These are phyloP conservation scores for Paraphaeosphaeria minitans DNA, from an alignment of 2,329 filamentous ascomycete species.

Conservation along the genomic window DNA sequence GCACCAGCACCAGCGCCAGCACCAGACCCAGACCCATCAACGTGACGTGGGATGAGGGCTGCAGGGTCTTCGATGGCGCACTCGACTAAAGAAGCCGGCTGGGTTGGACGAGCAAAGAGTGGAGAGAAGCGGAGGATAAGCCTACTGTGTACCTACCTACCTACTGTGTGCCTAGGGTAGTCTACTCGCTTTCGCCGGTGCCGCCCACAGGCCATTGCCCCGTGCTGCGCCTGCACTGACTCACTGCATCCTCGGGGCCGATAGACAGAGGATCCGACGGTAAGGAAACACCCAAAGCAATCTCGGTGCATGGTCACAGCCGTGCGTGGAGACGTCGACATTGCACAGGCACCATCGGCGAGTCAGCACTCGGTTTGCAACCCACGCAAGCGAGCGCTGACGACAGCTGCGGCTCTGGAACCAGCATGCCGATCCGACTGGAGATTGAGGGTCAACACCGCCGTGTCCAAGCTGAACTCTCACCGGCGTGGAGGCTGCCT, in stretches of 20 bases:
- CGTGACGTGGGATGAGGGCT: background rate
- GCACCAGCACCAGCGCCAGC: no score
- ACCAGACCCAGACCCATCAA: no score
- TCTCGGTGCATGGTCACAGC: background rate
- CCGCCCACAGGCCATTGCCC: background rate
- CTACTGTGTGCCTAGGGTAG: no score
- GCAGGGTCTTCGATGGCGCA: slow-evolving; percentile 2
- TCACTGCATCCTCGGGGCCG: background rate
- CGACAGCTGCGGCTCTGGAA: slow-evolving; percentile 2
- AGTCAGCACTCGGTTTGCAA: background rate
- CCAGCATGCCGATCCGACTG: slow-evolving; percentile 3
- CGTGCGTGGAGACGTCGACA: slow-evolving; percentile 1
- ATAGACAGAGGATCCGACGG: background rate
- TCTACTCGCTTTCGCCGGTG: background rate
- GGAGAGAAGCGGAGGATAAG: background rate
- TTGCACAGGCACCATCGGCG: slow-evolving; percentile 1
- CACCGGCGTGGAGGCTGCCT: background rate
- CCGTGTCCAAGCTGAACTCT: no score
- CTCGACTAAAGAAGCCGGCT: background rate
- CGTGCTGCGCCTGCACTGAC: background rate
- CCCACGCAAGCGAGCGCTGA: slow-evolving; percentile 7
- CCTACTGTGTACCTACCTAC: no score
- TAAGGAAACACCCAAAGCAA: background rate
- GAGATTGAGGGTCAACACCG: background rate
- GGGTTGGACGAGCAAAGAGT: background rate